Evolutionary conservation across 176 grass and related monocot species (phyloP), one percentile per base, ranked within the genome.

Genomic region (Otatea glauca): DNA sequence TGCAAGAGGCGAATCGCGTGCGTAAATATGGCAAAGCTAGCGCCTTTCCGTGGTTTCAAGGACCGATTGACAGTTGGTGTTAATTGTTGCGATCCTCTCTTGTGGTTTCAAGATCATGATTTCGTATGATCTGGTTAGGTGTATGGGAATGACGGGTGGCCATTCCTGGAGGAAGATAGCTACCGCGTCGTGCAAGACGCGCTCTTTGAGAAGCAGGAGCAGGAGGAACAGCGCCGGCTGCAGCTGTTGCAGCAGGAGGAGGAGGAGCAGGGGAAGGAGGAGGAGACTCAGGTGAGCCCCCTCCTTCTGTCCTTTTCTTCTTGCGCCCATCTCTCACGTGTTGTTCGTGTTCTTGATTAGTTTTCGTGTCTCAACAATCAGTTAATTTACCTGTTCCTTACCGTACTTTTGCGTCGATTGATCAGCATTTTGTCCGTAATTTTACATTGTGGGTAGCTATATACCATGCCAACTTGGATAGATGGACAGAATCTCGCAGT

Each of bases 181-280:
- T 82, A 82, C 66, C 14, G 50, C n/a, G 79, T 59, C 1, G 79
- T 82, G 50, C 79, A 59, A 23, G 66, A 82, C 4, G 79, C 79
- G 37, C 66, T 82, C 35, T 82, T 82, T 58, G 79, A 82, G 23
- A 70, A 82, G 65, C 47, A 81, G 78, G 65, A 81, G 20, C 11
- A 50, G 78, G 32, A 55, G 65, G 1, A 42, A 20, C 24, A 23
- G 34, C 10, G n/a, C 7, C 59, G 12, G 59, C 59, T 41, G n/a
- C 75, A 29, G 38, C 51, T 39, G 11, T 11, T 21, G 53, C 15
- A 79, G 59, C 1, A 23, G 1, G 14, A 61, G 8, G 1, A 29
- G 29, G 55, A 77, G 3, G 74, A 25, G 18, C 14, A 13, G 9
- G 25, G 15, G 6, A 54, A 43, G 55, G 37, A 76, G 23, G 75